Evolutionary conservation across 768 basidiomycete species (phyloP).

Genomic region (Boletellus ananas): DNA sequence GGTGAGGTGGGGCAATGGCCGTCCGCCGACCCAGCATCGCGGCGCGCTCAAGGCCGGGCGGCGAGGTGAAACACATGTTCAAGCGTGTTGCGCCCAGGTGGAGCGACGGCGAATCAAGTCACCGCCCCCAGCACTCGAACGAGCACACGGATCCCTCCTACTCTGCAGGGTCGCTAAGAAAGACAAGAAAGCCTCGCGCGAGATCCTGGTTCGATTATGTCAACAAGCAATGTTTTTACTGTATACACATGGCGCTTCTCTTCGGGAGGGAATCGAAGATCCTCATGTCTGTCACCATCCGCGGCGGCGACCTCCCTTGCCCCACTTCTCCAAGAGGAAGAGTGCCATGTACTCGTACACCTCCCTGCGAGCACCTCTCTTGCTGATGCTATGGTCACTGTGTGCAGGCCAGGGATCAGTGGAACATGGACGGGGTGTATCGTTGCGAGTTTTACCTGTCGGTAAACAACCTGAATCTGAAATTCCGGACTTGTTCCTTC

Average conservation of each 20-base stretch:
- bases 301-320: slow-evolving; percentile 68
- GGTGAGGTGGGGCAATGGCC: too few species aligned
- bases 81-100: too few species aligned
- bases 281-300: slow-evolving; percentile 43
- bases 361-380: slow-evolving; percentile 77
- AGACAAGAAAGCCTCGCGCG: too few species aligned
- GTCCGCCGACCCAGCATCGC: too few species aligned
- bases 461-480: slow-evolving; percentile 93
- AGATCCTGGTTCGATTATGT: slow-evolving; percentile 2
- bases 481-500: slow-evolving; percentile 61
- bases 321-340: slow-evolving; percentile 93
- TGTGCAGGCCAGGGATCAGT: slow-evolving; percentile 7
- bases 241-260: slow-evolving; percentile 3
- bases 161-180: too few species aligned
- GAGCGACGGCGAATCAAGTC: too few species aligned
- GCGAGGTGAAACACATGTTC: too few species aligned
- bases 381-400: slow-evolving; percentile 78
- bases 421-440: neutral
- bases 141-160: too few species aligned
- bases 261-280: neutral
- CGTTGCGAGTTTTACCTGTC: slow-evolving; percentile 61
- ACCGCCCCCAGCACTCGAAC: too few species aligned
- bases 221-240: slow-evolving; percentile 4
- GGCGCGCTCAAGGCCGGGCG: too few species aligned
- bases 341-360: slow-evolving; percentile 81